phyloP scores from a whole-genome alignment of 139 green algal genomes.

The Picochlorum sp. region DNA sequence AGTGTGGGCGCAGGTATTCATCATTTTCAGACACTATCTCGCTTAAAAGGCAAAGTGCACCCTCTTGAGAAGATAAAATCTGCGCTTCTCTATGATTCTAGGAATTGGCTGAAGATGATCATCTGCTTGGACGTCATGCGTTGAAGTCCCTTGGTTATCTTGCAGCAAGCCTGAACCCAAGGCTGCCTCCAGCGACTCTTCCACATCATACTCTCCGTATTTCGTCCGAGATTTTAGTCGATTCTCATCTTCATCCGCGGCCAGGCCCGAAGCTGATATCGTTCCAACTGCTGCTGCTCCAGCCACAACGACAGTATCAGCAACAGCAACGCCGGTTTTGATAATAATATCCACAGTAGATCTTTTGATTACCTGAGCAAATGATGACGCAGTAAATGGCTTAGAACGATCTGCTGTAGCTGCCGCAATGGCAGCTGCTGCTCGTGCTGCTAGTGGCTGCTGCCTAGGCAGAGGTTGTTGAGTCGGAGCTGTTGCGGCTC shows the following conservation, averaged over 20 bases:
- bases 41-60: constrained; percentile 76
- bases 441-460: constrained; percentile 9
- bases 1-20: constrained; percentile 70
- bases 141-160: background rate
- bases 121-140: background rate
- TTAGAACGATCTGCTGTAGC: constrained; percentile 2
- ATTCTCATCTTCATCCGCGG: background rate
- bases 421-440: background rate
- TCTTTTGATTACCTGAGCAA: constrained; percentile 6
- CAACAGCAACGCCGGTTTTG: constrained; percentile 12
- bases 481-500: background rate
- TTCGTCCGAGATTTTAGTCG: background rate
- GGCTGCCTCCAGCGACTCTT: background rate
- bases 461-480: constrained; percentile 13
- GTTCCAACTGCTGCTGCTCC: constrained; percentile 11
- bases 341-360: constrained; percentile 13
- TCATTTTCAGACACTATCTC: constrained; percentile 89
- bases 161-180: background rate
- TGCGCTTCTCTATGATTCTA: constrained; percentile 9
- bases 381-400: constrained; percentile 14
- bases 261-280: background rate
- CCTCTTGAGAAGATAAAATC: constrained; percentile 60
- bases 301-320: constrained; percentile 11
- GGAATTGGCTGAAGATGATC: background rate
- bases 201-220: constrained; percentile 1